These are phyloP conservation scores for Tremellales sp. DNA, from an alignment of 1,284 basidiomycete species.

Conservation along the genomic window DNA sequence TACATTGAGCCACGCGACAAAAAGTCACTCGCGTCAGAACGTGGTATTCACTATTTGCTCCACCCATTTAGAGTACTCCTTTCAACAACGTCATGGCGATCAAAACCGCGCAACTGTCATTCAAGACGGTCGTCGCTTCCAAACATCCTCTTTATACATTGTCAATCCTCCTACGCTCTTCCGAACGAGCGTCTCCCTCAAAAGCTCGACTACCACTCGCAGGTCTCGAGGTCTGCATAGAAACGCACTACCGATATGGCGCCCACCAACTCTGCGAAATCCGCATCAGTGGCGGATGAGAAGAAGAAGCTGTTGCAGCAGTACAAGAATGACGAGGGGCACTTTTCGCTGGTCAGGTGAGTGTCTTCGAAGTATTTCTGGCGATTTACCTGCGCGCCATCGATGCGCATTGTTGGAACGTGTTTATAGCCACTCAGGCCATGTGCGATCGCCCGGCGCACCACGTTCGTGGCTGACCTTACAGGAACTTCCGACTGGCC, in stretches of 20 bases:
- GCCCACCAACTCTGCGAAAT: too few species aligned
- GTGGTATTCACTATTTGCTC: constrained; percentile 1
- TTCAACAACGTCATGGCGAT: constrained; percentile 1
- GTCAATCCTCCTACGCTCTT: neutral
- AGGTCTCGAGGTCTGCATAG: too few species aligned
- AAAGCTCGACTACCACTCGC: too few species aligned
- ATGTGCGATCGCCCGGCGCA: too few species aligned
- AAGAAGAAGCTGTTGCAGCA: constrained; percentile 65
- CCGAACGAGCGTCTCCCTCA: neutral
- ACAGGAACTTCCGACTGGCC: constrained; percentile 93
- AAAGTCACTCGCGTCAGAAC: constrained; percentile 15
- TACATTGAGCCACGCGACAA: neutral
- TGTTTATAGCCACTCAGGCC: too few species aligned
- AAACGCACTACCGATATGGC: constrained; percentile 15
- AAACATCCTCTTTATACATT: too few species aligned
- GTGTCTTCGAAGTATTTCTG: too few species aligned
- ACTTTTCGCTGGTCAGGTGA: constrained; percentile 91
- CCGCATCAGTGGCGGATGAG: constrained; percentile 38
- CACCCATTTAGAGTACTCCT: constrained; percentile 1
- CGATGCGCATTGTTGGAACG: too few species aligned
- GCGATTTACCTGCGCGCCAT: too few species aligned
- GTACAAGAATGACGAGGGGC: constrained; percentile 82
- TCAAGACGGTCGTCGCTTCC: too few species aligned
- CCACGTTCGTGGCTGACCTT: too few species aligned
- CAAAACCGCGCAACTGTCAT: too few species aligned